Conservation (phyloP, 441 rosid species). For the Francoa sonchifolia region DNA sequence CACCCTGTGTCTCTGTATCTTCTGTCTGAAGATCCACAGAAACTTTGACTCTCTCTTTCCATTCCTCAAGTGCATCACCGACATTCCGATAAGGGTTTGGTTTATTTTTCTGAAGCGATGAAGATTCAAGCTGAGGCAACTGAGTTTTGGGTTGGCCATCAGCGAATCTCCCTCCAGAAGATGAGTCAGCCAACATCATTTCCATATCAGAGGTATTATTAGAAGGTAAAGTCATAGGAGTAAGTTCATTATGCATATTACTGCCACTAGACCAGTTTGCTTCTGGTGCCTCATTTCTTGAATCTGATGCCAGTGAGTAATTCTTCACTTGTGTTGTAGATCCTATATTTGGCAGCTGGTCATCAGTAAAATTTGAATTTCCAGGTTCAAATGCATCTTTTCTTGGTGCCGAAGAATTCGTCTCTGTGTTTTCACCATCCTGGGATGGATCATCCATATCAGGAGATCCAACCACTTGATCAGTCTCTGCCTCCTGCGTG, state of each 20-base stretch:
- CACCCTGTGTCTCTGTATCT: conserved; percentile 33
- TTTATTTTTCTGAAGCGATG: conserved; percentile 32
- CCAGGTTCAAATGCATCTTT: conserved; percentile 31
- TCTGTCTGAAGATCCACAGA: conserved; percentile 52
- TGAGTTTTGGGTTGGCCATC: conserved; percentile 32
- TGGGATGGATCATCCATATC: conserved; percentile 29
- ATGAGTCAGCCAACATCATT: conserved; percentile 35
- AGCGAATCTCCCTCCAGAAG: conserved; percentile 40
- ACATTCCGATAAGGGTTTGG: conserved; percentile 73
- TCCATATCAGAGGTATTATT: conserved; percentile 41
- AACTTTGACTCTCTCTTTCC: conserved; percentile 87
- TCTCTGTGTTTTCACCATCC: conserved; percentile 26
- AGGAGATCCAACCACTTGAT: conserved; percentile 29
- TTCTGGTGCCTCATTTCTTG: conserved; percentile 42
- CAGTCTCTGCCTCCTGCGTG: conserved; percentile 32
- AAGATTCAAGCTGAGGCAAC: conserved; percentile 34
- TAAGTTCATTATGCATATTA: conserved; percentile 34
- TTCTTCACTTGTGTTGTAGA: conserved; percentile 49
- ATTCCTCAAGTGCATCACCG: conserved; percentile 80
- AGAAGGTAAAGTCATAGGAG: conserved; percentile 38
- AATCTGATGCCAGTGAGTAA: conserved; percentile 32
- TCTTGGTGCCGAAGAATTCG: conserved; percentile 23
- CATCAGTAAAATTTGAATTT: conserved; percentile 24
- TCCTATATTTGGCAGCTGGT: conserved; percentile 34
- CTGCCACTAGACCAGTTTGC: conserved; percentile 32